Base-by-base conservation (phyloP, 495 filamentous ascomycete species). In the Podospora pseudoanserina region DNA sequence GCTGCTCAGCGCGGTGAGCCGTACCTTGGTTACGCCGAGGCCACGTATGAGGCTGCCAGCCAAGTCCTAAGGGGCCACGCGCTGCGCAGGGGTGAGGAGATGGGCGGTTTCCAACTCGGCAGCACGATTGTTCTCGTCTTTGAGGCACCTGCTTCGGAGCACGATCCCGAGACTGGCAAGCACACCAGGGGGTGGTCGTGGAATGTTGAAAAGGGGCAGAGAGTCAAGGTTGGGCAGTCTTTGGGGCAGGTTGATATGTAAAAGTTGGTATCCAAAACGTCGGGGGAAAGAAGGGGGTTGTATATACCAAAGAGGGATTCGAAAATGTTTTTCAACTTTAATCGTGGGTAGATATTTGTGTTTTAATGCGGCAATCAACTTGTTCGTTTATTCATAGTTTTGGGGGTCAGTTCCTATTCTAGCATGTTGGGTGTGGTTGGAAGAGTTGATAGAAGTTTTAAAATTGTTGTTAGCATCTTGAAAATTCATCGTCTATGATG, bases 51-150 rank as follows among this genome's bases (percentile, higher is more conserved):
- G 66, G 84, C 85, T 20, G 92, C 94, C 5, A 95, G 90, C 78
- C 74, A 79, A 13, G 85, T 96, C 1, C 84, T 99, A 2, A 86
- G 88, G 27, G 95, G 95, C 13, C 87, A 97, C 76, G 89, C 95
- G 11, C 79, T 98, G 67, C 84, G 88, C 60, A 85, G 92, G 54
- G 95, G 95, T 27, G 94, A 96, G 70, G 96, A 99, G 79, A 97
- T 99, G 92, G 95, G 95, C 27, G 95, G 95, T 0, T 99, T 99
- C 79, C 93, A 95, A 81, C 84, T 99, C 23, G 95, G 95, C 26
- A 97, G 94, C 76, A 94, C 94, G 0, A 90, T 99, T 67, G 95
- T 99, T 49, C 82, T 99, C 39, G 94, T 98, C 4, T 99, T 99
- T 80, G 95, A 99, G 78, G 95, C 94, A 53, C 95, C 95, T 0